Conservation (phyloP, 768 basidiomycete genomes). For the Naematelia encephala region DNA sequence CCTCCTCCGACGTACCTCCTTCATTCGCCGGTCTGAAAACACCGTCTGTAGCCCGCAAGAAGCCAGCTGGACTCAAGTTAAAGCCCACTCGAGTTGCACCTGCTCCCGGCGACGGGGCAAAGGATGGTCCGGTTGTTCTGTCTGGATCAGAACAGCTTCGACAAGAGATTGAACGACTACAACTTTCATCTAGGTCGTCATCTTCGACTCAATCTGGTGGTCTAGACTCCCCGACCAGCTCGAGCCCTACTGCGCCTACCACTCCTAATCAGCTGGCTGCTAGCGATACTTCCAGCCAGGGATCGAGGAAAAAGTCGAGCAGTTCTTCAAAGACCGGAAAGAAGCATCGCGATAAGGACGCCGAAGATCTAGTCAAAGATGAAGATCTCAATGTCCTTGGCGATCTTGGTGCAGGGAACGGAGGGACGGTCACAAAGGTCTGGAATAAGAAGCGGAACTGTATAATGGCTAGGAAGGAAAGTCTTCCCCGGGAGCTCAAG, state of each 20-base stretch:
- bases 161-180: conserved; percentile 34
- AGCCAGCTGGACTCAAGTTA: conserved; percentile 47
- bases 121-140: conserved; percentile 10
- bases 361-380: conserved; percentile 70
- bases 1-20: conserved; percentile 9
- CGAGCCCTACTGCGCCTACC: conserved; percentile 15
- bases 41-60: conserved; percentile 42
- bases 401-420: conserved; percentile 93
- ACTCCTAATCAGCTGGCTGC: conserved; percentile 13
- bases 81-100: conserved; percentile 44
- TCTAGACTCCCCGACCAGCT: conserved; percentile 19
- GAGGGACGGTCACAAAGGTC: conserved; percentile 94
- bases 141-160: conserved; percentile 36
- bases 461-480: conserved; percentile 96
- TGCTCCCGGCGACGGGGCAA: conserved; percentile 21
- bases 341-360: conserved; percentile 61
- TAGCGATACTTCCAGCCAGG: not conserved
- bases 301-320: conserved; percentile 23
- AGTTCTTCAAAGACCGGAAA: conserved; percentile 7
- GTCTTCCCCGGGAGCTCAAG: too few species aligned
- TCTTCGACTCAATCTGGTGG: conserved; percentile 9
- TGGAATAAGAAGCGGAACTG: conserved; percentile 85
- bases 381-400: conserved; percentile 87
- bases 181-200: conserved; percentile 35
- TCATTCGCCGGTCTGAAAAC: conserved; percentile 30